These are phyloP conservation scores for Ogataea methanolica DNA, from an alignment of 805 yeast genomes.

Conservation along the genomic window DNA sequence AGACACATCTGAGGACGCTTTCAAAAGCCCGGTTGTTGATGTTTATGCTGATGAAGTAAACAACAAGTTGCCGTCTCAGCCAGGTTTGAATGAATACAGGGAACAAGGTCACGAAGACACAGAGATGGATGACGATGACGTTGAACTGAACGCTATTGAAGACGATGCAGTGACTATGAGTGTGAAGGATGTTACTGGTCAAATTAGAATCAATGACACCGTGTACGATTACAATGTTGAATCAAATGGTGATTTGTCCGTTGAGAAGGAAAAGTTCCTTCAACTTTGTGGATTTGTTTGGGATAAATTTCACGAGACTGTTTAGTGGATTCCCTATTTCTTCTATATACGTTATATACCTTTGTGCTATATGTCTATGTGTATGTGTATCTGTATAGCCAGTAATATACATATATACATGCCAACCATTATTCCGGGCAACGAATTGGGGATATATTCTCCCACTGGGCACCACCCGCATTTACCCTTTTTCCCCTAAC, in stretches of 20 bases:
- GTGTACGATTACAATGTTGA: slow-evolving; percentile 15
- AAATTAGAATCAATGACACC: slow-evolving; percentile 15
- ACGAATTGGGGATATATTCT: no score
- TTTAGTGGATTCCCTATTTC: not conserved
- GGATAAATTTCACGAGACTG: slow-evolving; percentile 12
- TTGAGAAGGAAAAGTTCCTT: slow-evolving; percentile 16
- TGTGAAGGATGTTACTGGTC: slow-evolving; percentile 10
- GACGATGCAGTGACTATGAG: slow-evolving; percentile 16
- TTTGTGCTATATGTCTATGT: not conserved
- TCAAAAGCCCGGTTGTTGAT: slow-evolving; percentile 8
- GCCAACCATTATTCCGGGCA: no score
- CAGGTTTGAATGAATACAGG: not conserved
- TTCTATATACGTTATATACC: not conserved
- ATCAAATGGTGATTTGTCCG: slow-evolving; percentile 5
- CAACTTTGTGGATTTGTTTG: slow-evolving; percentile 19
- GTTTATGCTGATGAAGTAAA: slow-evolving; percentile 1
- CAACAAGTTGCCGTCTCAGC: no score
- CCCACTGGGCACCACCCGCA: no score
- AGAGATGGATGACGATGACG: slow-evolving; percentile 7
- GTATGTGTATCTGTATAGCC: no score
- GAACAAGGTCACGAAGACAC: slow-evolving; percentile 1
- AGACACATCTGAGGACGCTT: no score
- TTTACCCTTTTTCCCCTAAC: no score
- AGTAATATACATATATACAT: no score
- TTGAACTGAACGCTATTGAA: slow-evolving; percentile 20